Base-by-base conservation (phyloP, 371 early-diverging fungal species). In the Nematocida sp. region DNA sequence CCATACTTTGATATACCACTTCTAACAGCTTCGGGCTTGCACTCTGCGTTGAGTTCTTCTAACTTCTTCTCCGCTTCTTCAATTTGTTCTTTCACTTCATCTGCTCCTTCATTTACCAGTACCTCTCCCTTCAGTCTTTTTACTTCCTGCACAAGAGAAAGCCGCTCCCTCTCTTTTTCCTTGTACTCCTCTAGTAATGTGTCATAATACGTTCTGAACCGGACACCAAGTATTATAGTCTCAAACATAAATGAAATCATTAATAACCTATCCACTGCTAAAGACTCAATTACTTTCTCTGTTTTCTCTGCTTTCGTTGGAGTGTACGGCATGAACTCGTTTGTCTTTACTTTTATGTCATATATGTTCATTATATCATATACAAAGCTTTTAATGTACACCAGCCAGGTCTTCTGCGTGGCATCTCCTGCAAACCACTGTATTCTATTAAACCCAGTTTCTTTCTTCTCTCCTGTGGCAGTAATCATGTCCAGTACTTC, bases 381-480 rank as follows among this genome's bases (percentile, higher is more conserved):
- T 6, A 78, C 44, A 78, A 78, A 78, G 62, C 80, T 78, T 71
- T 78, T 78, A 74, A 78, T 78, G 72, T 78, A 78, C 27, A 11
- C 23, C 61, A 39, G 57, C 70, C 58, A 71, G 47, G 18, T 70
- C 23, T 78, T 78, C 25, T 7, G 11, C 4, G 66, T 46, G 39
- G 71, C 42, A 58, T 78, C 80, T n/a, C 80, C 80, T 25, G 61
- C 71, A 78, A 78, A 78, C 80, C 80, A 78, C 67, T 78, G 80
- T 13, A 78, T 70, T 13, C 80, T 7, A n/a, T n/a, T 78, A 60
- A 78, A 78, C 15, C 80, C 71, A 11, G 76, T 61, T n/a, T 70
- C 47, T 23, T 69, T 52, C 42, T 62, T 78, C 61, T 9, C 18
- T 50, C 9, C 44, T 25, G 9, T 0, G 18, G 3, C 9, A 6